Percentiles rank a stretch among this genome's conserved stretches.
Evolutionary conservation across 164 flowering plant species (phyloP).

Genomic region (Nelumbo lutea): DNA sequence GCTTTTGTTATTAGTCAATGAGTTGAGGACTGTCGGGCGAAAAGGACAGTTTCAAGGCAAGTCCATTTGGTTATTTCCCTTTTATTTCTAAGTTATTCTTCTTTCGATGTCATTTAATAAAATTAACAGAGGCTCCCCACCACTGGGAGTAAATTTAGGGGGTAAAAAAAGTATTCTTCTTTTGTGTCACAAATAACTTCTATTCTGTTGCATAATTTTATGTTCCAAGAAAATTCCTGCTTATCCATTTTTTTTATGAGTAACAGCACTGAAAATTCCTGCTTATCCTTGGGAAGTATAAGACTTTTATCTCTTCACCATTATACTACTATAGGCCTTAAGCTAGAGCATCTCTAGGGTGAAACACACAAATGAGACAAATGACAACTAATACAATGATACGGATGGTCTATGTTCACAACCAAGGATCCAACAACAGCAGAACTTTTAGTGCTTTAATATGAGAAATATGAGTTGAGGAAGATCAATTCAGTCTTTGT

Average conservation of each 20-base stretch:
- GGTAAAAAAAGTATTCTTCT: not conserved
- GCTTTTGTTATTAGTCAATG: slow-evolving; percentile 59
- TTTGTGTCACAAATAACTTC: not conserved
- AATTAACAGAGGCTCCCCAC: too few species aligned
- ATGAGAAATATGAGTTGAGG: not conserved
- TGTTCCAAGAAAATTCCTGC: not conserved
- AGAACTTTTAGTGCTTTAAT: too few species aligned
- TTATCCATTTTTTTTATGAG: not conserved
- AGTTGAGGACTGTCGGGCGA: slow-evolving; percentile 69
- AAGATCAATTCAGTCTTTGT: too few species aligned
- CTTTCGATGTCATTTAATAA: not conserved
- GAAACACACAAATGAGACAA: not conserved
- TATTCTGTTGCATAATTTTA: not conserved
- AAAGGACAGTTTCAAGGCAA: slow-evolving; percentile 81
- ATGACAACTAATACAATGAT: not conserved
- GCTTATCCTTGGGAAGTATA: not conserved
- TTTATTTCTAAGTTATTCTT: not conserved
- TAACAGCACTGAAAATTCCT: not conserved
- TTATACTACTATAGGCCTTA: not conserved
- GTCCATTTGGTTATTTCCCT: slow-evolving; percentile 13
- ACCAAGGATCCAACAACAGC: not conserved
- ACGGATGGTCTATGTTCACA: not conserved
- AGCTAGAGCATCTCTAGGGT: not conserved
- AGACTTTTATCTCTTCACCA: not conserved
- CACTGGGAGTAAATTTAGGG: too few species aligned